A percentile compares a stretch with the other conserved stretches of the same genome.
phyloP scores from a whole-genome alignment of 371 early-diverging fungal genomes.

The Syncephalis plumigaleata region DNA sequence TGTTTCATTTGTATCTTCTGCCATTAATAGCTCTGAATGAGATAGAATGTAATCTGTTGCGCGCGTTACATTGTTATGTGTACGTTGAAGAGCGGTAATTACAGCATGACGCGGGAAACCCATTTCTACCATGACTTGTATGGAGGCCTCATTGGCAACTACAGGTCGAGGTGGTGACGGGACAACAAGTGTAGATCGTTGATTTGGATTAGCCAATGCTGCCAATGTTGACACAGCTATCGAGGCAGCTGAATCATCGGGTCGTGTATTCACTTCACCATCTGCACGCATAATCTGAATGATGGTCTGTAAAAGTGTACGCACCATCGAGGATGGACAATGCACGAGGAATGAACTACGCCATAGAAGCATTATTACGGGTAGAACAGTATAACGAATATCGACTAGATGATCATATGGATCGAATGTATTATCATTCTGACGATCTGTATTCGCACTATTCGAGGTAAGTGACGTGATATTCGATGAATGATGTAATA shows the following conservation, averaged over 20 bases:
- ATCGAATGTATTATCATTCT: constrained; percentile 36
- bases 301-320: constrained; percentile 30
- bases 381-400: constrained; percentile 29
- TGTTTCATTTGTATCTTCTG: too few species aligned
- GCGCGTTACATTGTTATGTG: constrained; percentile 59
- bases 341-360: constrained; percentile 16
- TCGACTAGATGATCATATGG: constrained; percentile 44
- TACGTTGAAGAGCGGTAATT: constrained; percentile 58
- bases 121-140: constrained; percentile 70
- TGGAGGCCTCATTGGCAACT: constrained; percentile 28
- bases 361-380: constrained; percentile 31
- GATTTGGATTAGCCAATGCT: too few species aligned
- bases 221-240: constrained; percentile 5
- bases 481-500: constrained; percentile 51
- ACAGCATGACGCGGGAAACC: constrained; percentile 77
- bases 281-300: constrained; percentile 52
- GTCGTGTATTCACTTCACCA: constrained; percentile 26
- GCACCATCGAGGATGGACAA: constrained; percentile 25
- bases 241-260: constrained; percentile 13
- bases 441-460: constrained; percentile 44
- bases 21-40: constrained; percentile 48
- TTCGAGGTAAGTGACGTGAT: constrained; percentile 25
- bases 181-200: too few species aligned
- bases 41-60: constrained; percentile 81
- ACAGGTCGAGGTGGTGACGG: constrained; percentile 15